A percentile compares a stretch with the other conserved stretches of the same genome.
These are phyloP conservation scores for Pestalotiopsis sp. DNA, from an alignment of 2,329 filamentous ascomycete genomes.

Conservation along the genomic window DNA sequence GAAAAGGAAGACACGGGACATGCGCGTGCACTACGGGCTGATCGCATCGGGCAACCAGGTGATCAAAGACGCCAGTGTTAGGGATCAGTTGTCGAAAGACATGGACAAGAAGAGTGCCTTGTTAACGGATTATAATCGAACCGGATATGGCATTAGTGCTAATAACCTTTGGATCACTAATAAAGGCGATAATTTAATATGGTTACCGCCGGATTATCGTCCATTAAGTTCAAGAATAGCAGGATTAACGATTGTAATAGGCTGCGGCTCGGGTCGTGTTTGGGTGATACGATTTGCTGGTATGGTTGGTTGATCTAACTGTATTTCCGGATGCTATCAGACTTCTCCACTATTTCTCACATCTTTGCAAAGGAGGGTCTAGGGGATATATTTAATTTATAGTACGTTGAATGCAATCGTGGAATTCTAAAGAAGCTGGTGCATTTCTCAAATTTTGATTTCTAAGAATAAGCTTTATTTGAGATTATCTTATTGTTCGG, in stretches of 20 bases:
- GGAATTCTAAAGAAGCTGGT: background rate
- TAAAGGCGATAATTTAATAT: background rate
- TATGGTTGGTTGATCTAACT: too few relatives aligned
- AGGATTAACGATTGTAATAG: background rate
- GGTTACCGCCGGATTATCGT: background rate
- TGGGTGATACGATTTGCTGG: background rate
- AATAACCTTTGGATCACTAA: background rate
- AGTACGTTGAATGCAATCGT: background rate
- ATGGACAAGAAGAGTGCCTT: background rate
- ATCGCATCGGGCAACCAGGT: too few relatives aligned
- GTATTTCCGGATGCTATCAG: too few relatives aligned
- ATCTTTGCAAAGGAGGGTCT: background rate
- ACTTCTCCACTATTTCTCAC: background rate
- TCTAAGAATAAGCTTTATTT: background rate
- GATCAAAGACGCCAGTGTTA: too few relatives aligned
- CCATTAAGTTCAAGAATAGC: background rate
- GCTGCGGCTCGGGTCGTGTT: background rate
- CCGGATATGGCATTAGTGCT: background rate
- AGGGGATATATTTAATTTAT: background rate
- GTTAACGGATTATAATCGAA: background rate
- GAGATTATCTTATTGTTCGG: too few relatives aligned
- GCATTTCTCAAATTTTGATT: background rate
- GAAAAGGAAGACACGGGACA: too few relatives aligned
- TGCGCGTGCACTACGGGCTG: too few relatives aligned
- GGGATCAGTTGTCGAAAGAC: too few relatives aligned